These are phyloP conservation scores for Acer saccharum DNA, from an alignment of 345 rosid genomes.

Conservation along the genomic window DNA sequence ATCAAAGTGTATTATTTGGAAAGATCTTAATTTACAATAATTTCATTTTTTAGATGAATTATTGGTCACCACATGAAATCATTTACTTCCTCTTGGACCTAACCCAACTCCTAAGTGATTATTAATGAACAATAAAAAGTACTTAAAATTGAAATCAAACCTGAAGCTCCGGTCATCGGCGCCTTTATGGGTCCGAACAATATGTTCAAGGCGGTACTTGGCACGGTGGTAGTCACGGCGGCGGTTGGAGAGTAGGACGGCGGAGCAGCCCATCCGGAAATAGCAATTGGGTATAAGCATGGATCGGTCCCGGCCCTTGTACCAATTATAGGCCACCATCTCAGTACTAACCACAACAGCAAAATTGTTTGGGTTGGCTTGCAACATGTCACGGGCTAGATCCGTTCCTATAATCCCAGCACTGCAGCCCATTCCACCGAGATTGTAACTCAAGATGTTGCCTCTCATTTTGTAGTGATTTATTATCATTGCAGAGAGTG, in stretches of 20 bases:
- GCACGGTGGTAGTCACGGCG: constrained; percentile 72
- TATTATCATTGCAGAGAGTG: constrained; percentile 87
- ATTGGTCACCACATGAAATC: not conserved
- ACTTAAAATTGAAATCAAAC: constrained; percentile 29
- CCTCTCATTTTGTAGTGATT: constrained; percentile 98
- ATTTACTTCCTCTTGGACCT: too few relatives aligned
- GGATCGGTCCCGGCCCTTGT: constrained; percentile 66
- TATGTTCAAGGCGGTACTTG: constrained; percentile 84
- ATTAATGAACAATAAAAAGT: not conserved
- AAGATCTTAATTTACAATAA: too few relatives aligned
- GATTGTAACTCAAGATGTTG: constrained; percentile 84
- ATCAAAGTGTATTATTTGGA: too few relatives aligned
- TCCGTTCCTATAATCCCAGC: constrained; percentile 85
- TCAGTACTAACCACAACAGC: constrained; percentile 91
- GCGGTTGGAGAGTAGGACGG: constrained; percentile 78
- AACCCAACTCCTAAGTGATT: too few relatives aligned
- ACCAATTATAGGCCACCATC: constrained; percentile 97
- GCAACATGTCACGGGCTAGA: constrained; percentile 89
- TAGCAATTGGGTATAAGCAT: constrained; percentile 92
- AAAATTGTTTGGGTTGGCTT: constrained; percentile 75
- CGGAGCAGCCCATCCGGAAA: constrained; percentile 92
- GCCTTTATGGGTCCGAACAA: constrained; percentile 92
- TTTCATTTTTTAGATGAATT: not conserved
- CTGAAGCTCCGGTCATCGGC: constrained; percentile 97
- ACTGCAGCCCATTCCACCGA: constrained; percentile 97